Percentiles rank a stretch among this genome's conserved stretches.
These are phyloP conservation scores for Colletotrichum sp. DNA, from an alignment of 2,329 filamentous ascomycete species.

Conservation along the genomic window DNA sequence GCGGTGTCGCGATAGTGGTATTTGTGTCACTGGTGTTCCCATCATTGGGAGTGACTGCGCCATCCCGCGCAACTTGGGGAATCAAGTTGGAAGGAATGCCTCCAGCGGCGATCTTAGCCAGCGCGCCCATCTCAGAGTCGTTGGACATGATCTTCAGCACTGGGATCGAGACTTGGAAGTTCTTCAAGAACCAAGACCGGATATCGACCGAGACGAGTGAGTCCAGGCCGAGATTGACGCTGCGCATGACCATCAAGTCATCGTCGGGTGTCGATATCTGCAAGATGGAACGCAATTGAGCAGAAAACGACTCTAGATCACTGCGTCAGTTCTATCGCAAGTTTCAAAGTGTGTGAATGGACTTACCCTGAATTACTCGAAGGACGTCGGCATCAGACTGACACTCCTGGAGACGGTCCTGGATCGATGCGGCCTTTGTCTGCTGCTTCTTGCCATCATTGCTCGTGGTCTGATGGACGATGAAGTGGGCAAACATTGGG, in stretches of 20 bases:
- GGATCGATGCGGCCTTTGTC: neutral
- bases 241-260: neutral
- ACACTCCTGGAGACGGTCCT: neutral
- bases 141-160: constrained; percentile 33
- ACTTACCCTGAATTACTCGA: neutral
- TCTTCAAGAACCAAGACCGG: constrained; percentile 52
- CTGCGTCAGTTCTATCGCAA: neutral
- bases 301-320: neutral
- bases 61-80: neutral
- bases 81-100: neutral
- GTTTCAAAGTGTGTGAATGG: neutral
- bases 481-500: neutral
- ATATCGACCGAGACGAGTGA: constrained; percentile 35
- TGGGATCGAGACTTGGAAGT: constrained; percentile 46
- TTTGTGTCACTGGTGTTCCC: constrained; percentile 23
- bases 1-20: neutral
- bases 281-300: constrained; percentile 19
- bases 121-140: neutral
- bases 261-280: constrained; percentile 18
- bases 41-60: neutral
- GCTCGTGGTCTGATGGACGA: neutral
- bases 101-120: neutral
- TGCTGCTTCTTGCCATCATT: neutral
- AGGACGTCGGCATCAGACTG: neutral
- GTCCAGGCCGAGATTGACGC: constrained; percentile 28